These are phyloP conservation scores for Singerocomus rubriflavus DNA, from an alignment of 1,284 basidiomycete genomes.

Conservation along the genomic window DNA sequence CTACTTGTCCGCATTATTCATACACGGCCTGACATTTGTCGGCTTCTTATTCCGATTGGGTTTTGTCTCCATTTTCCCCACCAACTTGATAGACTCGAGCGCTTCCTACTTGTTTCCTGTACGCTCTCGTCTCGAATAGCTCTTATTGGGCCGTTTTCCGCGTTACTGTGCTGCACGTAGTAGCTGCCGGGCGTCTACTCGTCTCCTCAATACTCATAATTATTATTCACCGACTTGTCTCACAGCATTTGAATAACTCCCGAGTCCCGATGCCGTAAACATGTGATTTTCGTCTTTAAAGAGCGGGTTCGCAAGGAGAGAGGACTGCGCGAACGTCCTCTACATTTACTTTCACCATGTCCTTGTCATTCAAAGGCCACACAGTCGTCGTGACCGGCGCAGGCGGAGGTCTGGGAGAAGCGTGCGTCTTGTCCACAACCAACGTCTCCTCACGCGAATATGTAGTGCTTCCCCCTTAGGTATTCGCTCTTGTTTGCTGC, in stretches of 20 bases:
- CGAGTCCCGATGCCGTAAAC: constrained; percentile 1
- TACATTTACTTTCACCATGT: constrained; percentile 14
- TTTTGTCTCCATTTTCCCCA: constrained; percentile 5
- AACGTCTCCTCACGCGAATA: neutral
- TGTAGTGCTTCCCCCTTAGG: constrained; percentile 40
- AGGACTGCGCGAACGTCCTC: neutral
- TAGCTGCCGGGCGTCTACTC: constrained; percentile 36
- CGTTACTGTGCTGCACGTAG: constrained; percentile 36
- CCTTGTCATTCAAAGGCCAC: constrained; percentile 84
- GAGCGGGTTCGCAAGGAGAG: neutral
- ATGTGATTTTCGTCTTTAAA: constrained; percentile 22
- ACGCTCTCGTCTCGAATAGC: constrained; percentile 29
- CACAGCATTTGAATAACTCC: too few relatives aligned
- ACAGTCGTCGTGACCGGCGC: constrained; percentile 95
- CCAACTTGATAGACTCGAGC: constrained; percentile 27
- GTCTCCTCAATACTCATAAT: constrained; percentile 23
- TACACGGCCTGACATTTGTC: constrained; percentile 19
- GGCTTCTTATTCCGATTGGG: constrained; percentile 29
- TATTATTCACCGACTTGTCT: constrained; percentile 20
- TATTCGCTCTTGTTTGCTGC: constrained; percentile 91
- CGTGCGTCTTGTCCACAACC: constrained; percentile 50
- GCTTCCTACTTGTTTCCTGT: constrained; percentile 33
- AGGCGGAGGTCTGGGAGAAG: constrained; percentile 90
- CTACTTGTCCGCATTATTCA: constrained; percentile 34
- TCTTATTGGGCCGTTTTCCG: constrained; percentile 26